Conservation (phyloP, 1,284 basidiomycete species). For the Rhodotorula sp. region DNA sequence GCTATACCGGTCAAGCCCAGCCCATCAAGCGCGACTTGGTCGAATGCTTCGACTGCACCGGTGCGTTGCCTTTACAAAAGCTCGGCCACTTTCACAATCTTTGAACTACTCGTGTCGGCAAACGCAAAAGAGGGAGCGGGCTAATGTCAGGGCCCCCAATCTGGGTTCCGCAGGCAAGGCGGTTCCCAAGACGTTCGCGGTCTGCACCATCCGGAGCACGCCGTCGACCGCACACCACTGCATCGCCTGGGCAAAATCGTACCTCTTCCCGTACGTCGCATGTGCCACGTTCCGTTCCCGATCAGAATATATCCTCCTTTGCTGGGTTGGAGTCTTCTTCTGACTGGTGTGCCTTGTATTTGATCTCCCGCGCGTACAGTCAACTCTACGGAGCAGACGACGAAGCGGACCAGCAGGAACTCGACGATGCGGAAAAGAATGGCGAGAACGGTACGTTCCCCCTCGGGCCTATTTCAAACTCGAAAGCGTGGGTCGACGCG, state of each 20-base stretch:
- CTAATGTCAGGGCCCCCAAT: neutral
- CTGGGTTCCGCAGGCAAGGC: constrained; percentile 65
- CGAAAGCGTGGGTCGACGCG: no score
- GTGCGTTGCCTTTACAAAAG: constrained; percentile 8
- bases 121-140: no score
- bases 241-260: constrained; percentile 98
- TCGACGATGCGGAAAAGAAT: constrained; percentile 80
- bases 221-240: constrained; percentile 97
- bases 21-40: constrained; percentile 67
- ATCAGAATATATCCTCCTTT: neutral
- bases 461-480: neutral
- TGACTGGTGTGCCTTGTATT: neutral
- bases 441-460: constrained; percentile 75
- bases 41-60: constrained; percentile 83
- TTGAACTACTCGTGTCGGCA: no score
- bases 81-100: no score
- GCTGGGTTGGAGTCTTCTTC: neutral
- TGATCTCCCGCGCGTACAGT: constrained; percentile 52
- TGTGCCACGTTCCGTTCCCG: neutral
- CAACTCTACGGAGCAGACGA: constrained; percentile 86
- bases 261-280: constrained; percentile 81
- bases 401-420: constrained; percentile 66
- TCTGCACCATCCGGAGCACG: constrained; percentile 97
- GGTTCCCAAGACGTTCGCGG: constrained; percentile 90
- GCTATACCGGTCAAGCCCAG: constrained; percentile 76